Base-by-base conservation (phyloP, 192 early-diverging fungal genomes). In the Coemansia biformis region DNA sequence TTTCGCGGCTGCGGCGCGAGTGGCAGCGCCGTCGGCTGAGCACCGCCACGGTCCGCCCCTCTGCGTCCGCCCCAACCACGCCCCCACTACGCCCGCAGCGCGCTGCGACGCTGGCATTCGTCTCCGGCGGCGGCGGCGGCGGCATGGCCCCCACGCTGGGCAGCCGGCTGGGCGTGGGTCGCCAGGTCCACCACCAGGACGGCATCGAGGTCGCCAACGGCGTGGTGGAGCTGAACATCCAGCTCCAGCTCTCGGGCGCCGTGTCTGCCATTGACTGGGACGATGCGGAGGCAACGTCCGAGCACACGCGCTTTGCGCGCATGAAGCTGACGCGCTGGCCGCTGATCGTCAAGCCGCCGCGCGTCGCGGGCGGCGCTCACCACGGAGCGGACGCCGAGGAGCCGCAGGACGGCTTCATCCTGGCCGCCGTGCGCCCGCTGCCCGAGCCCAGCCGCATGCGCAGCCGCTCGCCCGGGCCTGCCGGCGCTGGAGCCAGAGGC, bases 141-240 rank as follows among this genome's bases (percentile, higher is more conserved):
- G 22, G 48, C 30, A n/a, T 15, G 19, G n/a, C n/a, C n/a, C n/a
- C n/a, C n/a, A n/a, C n/a, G n/a, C n/a, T n/a, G n/a, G n/a, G n/a
- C 26, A 28, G 22, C 24, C 11, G 16, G 16, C 46, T 30, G 17
- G 28, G 35, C 38, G 45, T 35, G 18, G 30, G 17, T 28, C 51
- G 61, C 3, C 54, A 49, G 9, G 46, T 64, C 15, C 45, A 42
- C 34, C 61, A 54, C 36, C 38, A 16, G 19, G 61, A 72, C 26
- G 68, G 68, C 53, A 72, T 72, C 34, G 68, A 64, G 41, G 62
- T 65, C 11, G 43, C 62, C 57, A 72, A 72, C 46, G 68, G 68
- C 49, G 57, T 65, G 8, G 68, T 57, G 16, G 68, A 51, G 45
- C 57, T 72, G 48, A 72, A 46, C 40, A 49, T 72, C 36, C 68